These are phyloP conservation scores for Termitomyces sp. DNA, from an alignment of 1,284 basidiomycete species.

Conservation along the genomic window DNA sequence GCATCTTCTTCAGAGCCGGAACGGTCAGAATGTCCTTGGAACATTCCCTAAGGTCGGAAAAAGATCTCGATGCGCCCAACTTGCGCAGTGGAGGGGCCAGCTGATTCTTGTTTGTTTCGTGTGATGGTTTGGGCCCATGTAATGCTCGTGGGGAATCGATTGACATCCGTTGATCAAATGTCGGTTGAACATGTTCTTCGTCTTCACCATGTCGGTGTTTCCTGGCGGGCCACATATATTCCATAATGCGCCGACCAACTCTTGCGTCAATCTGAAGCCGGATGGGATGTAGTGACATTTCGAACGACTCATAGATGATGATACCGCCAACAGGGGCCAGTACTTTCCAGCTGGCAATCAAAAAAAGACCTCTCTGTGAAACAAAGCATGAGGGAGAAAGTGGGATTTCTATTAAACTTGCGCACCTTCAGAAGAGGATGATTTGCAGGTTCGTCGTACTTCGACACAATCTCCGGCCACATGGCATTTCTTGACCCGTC, in stretches of 20 bases:
- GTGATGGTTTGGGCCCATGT: slow-evolving; percentile 27
- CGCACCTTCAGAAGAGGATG: slow-evolving; percentile 66
- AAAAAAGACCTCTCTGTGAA: slow-evolving; percentile 56
- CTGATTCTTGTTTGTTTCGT: slow-evolving; percentile 17
- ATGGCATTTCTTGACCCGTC: slow-evolving; percentile 82
- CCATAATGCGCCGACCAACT: slow-evolving; percentile 80
- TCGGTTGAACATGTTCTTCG: slow-evolving; percentile 17
- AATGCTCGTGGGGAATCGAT: slow-evolving; percentile 41
- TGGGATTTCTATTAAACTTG: slow-evolving; percentile 7
- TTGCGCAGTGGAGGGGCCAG: slow-evolving; percentile 40
- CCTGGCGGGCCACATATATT: slow-evolving; percentile 81
- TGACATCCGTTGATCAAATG: slow-evolving; percentile 15
- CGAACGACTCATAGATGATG: slow-evolving; percentile 82
- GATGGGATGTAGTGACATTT: slow-evolving; percentile 82
- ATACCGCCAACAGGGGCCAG: slow-evolving; percentile 94
- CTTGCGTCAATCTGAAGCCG: slow-evolving; percentile 82
- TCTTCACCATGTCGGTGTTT: slow-evolving; percentile 37
- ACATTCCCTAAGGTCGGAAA: slow-evolving; percentile 60
- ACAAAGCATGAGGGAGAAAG: slow-evolving; percentile 4
- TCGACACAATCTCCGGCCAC: slow-evolving; percentile 87
- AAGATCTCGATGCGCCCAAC: slow-evolving; percentile 60
- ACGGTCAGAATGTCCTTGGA: slow-evolving; percentile 23
- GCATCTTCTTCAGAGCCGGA: slow-evolving; percentile 28
- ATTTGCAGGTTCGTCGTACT: slow-evolving; percentile 62
- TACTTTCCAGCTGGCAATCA: slow-evolving; percentile 74